Conservation (phyloP, 768 basidiomycete genomes). For the Brasilioporus rufonigricans region DNA sequence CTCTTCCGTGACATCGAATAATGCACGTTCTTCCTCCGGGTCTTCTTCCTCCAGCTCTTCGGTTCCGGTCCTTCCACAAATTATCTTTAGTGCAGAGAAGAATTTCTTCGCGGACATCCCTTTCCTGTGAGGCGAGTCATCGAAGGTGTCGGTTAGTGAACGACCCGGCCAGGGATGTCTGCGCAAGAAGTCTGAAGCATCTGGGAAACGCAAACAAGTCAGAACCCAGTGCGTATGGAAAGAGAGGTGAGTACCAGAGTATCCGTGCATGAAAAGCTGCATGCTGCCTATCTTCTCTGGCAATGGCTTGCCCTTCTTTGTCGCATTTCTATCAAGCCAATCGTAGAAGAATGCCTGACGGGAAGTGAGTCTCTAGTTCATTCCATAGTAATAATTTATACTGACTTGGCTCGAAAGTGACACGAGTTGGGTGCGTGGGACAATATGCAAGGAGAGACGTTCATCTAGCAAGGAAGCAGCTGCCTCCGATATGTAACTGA, state of each 20-base stretch:
- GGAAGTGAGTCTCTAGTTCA: not conserved
- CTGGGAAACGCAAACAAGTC: constrained; percentile 34
- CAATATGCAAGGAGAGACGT: constrained; percentile 72
- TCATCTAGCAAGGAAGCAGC: constrained; percentile 83
- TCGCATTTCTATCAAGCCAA: constrained; percentile 80
- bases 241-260: constrained; percentile 47
- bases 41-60: constrained; percentile 73
- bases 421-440: constrained; percentile 82
- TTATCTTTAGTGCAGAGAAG: constrained; percentile 63
- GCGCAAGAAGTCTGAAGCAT: constrained; percentile 84
- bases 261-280: constrained; percentile 87
- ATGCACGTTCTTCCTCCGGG: constrained; percentile 67
- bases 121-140: constrained; percentile 76
- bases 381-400: not conserved
- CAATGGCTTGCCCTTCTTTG: constrained; percentile 78
- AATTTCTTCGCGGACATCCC: constrained; percentile 67
- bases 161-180: constrained; percentile 88
- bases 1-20: constrained; percentile 66
- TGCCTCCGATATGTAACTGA: constrained; percentile 84
- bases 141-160: constrained; percentile 80
- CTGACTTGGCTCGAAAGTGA: constrained; percentile 70
- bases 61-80: constrained; percentile 84
- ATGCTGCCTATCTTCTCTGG: constrained; percentile 90
- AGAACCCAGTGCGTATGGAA: not conserved
- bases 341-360: constrained; percentile 88